These are phyloP conservation scores for Hamamelis virginiana DNA, from an alignment of 164 flowering plant genomes.

Conservation along the genomic window DNA sequence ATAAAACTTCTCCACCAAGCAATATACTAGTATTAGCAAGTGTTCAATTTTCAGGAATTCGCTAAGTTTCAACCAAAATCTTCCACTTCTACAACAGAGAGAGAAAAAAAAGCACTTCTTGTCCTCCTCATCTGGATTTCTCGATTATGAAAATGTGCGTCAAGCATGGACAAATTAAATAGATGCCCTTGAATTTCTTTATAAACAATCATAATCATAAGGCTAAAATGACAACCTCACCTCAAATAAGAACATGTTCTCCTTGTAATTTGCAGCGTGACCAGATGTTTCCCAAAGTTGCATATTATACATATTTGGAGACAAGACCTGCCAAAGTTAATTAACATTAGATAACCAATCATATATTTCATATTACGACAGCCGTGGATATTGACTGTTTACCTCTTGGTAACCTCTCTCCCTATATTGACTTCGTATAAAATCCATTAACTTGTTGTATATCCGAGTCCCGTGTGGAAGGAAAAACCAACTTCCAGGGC, in stretches of 20 bases:
- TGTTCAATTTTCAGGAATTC: background rate
- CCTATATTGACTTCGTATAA: conserved; percentile 65
- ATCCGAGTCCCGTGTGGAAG: conserved; percentile 87
- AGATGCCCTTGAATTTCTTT: background rate
- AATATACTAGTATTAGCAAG: background rate
- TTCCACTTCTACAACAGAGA: no score
- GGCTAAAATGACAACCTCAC: conserved; percentile 27
- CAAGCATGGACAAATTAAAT: no score
- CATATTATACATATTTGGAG: conserved; percentile 96
- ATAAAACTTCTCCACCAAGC: background rate
- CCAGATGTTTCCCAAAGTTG: conserved; percentile 98
- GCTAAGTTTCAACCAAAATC: no score
- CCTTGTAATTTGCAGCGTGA: conserved; percentile 95
- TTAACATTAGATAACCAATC: conserved; percentile 8
- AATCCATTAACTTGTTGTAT: conserved; percentile 87
- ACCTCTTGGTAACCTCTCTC: conserved; percentile 96
- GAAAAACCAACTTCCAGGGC: conserved; percentile 99
- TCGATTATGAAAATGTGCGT: no score
- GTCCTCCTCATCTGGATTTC: no score
- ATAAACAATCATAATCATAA: background rate
- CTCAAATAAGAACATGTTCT: conserved; percentile 97
- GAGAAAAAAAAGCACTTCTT: no score
- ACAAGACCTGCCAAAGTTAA: conserved; percentile 57
- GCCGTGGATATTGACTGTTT: background rate
- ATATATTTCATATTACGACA: background rate